Percentiles rank a stretch among this genome's conserved stretches.
Conservation (phyloP, 2,329 filamentous ascomycete genomes). For the Epichloe elymi region DNA sequence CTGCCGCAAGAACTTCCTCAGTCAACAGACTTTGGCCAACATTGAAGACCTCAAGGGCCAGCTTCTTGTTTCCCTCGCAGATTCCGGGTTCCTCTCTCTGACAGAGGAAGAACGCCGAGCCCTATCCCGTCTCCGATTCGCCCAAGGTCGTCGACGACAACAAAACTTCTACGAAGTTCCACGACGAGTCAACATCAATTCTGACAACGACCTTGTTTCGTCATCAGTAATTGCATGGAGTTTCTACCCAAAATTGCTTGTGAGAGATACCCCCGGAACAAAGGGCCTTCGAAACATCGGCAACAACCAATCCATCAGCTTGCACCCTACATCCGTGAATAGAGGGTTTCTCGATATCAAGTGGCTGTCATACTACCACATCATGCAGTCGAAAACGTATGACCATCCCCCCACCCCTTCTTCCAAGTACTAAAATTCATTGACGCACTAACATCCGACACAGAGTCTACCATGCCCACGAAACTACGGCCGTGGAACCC, state of each 20-base stretch:
- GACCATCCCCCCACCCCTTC: slow-evolving; percentile 6
- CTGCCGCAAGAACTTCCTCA: slow-evolving; percentile 89
- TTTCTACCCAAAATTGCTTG: slow-evolving; percentile 88
- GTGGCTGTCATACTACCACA: slow-evolving; percentile 92
- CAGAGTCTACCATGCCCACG: slow-evolving; percentile 77
- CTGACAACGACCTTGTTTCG: slow-evolving; percentile 65
- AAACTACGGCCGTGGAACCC: slow-evolving; percentile 68
- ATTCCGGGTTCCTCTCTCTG: slow-evolving; percentile 70
- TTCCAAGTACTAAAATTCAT: neutral
- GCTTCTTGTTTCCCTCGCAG: slow-evolving; percentile 69
- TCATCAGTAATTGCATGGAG: slow-evolving; percentile 81
- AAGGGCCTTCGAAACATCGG: slow-evolving; percentile 84
- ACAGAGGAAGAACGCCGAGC: slow-evolving; percentile 58
- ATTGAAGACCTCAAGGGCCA: slow-evolving; percentile 96
- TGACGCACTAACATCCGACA: slow-evolving; percentile 11
- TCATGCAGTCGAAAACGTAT: slow-evolving; percentile 82
- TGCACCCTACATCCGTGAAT: slow-evolving; percentile 85
- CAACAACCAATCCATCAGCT: slow-evolving; percentile 80
- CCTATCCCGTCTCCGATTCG: slow-evolving; percentile 56
- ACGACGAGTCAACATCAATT: slow-evolving; percentile 58
- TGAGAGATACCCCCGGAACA: slow-evolving; percentile 52
- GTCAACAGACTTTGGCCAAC: slow-evolving; percentile 72
- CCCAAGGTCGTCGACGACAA: slow-evolving; percentile 40
- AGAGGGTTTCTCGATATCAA: slow-evolving; percentile 53
- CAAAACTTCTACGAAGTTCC: slow-evolving; percentile 75